These are phyloP conservation scores for Rhododendron simsii DNA, from an alignment of 148 eudicot species.

Conservation along the genomic window DNA sequence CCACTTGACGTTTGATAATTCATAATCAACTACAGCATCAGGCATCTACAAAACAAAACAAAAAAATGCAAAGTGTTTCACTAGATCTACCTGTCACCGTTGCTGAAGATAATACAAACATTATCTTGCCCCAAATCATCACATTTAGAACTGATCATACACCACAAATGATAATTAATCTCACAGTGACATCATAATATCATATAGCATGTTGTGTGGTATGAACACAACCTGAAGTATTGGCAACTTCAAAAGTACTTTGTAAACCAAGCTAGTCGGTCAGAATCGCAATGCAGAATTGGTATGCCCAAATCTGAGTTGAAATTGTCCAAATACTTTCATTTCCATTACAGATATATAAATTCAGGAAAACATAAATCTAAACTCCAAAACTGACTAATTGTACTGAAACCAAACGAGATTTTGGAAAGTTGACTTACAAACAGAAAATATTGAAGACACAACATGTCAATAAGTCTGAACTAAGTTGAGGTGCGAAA, in stretches of 20 bases:
- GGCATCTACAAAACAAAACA: constrained; percentile 63
- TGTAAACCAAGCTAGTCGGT: background rate
- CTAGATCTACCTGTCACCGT: background rate
- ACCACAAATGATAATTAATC: background rate
- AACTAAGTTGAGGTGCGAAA: background rate
- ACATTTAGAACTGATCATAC: background rate
- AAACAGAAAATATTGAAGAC: no score
- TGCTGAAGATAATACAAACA: background rate
- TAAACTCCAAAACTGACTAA: background rate
- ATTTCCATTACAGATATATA: background rate
- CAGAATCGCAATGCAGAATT: background rate
- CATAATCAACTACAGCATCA: constrained; percentile 90
- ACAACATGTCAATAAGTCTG: no score
- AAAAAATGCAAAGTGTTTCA: background rate
- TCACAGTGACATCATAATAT: background rate
- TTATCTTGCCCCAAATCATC: background rate
- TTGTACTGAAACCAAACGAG: background rate
- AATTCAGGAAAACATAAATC: background rate
- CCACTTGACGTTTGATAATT: constrained; percentile 74
- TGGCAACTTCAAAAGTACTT: no score
- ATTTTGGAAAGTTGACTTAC: background rate
- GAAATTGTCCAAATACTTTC: background rate
- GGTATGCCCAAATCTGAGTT: background rate
- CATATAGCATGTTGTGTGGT: background rate
- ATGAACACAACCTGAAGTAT: background rate